Percentiles rank a stretch among this genome's conserved stretches.
These are phyloP conservation scores for Kurtzmaniella cleridarum DNA, from an alignment of 805 yeast species.

Conservation along the genomic window DNA sequence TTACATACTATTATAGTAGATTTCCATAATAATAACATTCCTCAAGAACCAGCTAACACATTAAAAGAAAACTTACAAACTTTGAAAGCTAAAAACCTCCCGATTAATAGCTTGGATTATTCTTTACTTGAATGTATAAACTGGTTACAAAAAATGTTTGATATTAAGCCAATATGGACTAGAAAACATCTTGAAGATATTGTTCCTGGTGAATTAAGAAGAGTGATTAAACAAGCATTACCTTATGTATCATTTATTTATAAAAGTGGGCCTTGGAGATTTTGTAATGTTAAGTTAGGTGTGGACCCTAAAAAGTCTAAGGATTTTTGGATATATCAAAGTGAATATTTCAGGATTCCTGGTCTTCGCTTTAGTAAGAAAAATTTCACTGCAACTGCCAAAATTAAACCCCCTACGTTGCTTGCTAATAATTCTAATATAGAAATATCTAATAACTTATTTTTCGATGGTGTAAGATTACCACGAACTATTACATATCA, in stretches of 20 bases:
- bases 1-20: conserved; percentile 50
- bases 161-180: conserved; percentile 77
- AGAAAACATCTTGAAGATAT: conserved; percentile 63
- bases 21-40: conserved; percentile 41
- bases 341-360: conserved; percentile 70
- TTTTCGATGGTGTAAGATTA: conserved; percentile 65
- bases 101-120: conserved; percentile 23
- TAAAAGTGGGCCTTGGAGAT: conserved; percentile 93
- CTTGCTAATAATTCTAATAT: conserved; percentile 11
- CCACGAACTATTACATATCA: conserved; percentile 74
- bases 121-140: conserved; percentile 39
- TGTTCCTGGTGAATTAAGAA: conserved; percentile 41
- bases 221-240: conserved; percentile 63
- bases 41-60: conserved; percentile 45
- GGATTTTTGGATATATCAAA: conserved; percentile 62
- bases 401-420: conserved; percentile 22
- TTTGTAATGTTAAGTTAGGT: conserved; percentile 74
- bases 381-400: conserved; percentile 4
- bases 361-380: conserved; percentile 18
- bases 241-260: conserved; percentile 81
- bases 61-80: conserved; percentile 31
- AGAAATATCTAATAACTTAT: conserved; percentile 32
- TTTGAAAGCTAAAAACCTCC: conserved; percentile 30
- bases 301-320: conserved; percentile 62
- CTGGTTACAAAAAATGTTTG: conserved; percentile 47